A percentile compares a stretch with the other conserved stretches of the same genome.
phyloP scores from a whole-genome alignment of 2,329 filamentous ascomycete genomes.

The Colletotrichum sp. region DNA sequence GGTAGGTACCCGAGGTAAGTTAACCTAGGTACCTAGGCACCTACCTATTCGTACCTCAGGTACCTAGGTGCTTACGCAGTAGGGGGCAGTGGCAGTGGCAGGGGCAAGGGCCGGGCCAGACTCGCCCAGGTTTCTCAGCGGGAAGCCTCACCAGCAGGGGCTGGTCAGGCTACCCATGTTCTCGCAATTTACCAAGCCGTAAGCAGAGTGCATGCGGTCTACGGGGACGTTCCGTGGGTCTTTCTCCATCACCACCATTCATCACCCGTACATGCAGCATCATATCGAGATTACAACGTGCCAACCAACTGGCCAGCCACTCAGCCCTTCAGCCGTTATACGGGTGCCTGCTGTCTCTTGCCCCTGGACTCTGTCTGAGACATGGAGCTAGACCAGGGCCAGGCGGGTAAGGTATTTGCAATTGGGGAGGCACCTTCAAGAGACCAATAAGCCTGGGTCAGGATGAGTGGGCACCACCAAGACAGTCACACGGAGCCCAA shows the following conservation, averaged over 20 bases:
- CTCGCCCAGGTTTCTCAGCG: neutral
- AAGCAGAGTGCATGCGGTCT: slow-evolving; percentile 1
- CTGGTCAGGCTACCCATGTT: neutral
- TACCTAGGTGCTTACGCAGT: too few species aligned
- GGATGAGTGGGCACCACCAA: neutral
- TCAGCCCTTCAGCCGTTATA: slow-evolving; percentile 13
- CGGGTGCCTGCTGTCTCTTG: slow-evolving; percentile 8
- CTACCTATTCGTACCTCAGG: too few species aligned
- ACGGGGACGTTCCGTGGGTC: neutral
- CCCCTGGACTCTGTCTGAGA: slow-evolving; percentile 8
- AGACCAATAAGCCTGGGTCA: neutral
- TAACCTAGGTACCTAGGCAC: too few species aligned
- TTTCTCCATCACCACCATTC: neutral
- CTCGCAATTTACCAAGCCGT: neutral
- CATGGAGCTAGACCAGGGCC: slow-evolving; percentile 1
- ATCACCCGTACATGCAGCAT: neutral
- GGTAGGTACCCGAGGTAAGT: too few species aligned
- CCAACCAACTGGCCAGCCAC: neutral
- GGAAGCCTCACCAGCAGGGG: neutral
- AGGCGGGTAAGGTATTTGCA: slow-evolving; percentile 15
- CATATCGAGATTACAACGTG: slow-evolving; percentile 14
- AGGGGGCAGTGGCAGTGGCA: neutral
- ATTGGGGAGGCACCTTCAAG: neutral
- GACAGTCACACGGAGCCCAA: neutral
- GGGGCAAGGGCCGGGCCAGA: neutral